These are phyloP conservation scores for Prunus yedoensis DNA, from an alignment of 331 rosid genomes.

Conservation along the genomic window DNA sequence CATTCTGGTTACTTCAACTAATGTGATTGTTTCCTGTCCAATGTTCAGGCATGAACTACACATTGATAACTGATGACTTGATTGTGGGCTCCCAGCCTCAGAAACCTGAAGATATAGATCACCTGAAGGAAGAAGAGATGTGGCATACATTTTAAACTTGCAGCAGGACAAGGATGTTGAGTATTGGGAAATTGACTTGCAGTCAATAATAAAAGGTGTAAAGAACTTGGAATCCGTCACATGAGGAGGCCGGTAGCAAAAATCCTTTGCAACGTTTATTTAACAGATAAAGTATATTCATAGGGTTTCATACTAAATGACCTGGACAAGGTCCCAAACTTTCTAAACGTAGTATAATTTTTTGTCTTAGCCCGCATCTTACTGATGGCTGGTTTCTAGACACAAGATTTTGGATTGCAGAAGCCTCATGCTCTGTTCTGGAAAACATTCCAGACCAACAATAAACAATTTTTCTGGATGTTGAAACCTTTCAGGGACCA, in stretches of 20 bases:
- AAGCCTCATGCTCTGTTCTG: not conserved
- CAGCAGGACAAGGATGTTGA: constrained; percentile 90
- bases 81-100: constrained; percentile 97
- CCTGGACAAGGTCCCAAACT: not conserved
- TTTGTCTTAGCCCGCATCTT: not conserved
- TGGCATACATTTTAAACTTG: constrained; percentile 84
- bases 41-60: constrained; percentile 90
- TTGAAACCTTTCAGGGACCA: too few species aligned
- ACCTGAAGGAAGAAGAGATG: constrained; percentile 72
- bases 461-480: too few species aligned
- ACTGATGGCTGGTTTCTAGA: not conserved
- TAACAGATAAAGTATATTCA: not conserved
- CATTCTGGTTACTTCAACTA: constrained; percentile 17
- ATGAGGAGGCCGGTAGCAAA: constrained; percentile 74
- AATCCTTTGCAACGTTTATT: not conserved
- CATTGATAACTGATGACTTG: constrained; percentile 64
- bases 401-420: not conserved
- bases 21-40: constrained; percentile 19
- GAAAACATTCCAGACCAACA: not conserved
- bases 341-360: not conserved
- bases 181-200: constrained; percentile 80
- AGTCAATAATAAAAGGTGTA: constrained; percentile 53
- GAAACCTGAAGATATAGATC: constrained; percentile 77
- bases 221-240: constrained; percentile 62
- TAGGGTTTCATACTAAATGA: not conserved